Percentiles rank a stretch among this genome's conserved stretches.
Evolutionary conservation across 192 early-diverging fungal genomes (phyloP).

Genomic region (Blastocladiella britannica): DNA sequence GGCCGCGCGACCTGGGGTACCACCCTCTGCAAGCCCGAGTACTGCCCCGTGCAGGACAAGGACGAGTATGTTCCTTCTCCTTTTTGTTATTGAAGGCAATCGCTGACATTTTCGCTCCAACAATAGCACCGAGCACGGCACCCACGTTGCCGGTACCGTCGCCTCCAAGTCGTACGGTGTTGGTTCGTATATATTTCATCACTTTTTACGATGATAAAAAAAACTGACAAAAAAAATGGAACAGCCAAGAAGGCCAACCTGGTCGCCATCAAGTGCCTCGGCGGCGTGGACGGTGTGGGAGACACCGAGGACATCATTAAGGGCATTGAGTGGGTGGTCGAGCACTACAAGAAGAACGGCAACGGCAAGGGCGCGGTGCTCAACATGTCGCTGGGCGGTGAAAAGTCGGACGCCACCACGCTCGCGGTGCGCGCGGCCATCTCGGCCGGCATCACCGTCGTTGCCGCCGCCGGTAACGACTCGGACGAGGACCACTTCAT

Average conservation of each 20-base stretch:
- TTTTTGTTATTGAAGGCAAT: not conserved
- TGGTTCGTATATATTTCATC: too few relatives aligned
- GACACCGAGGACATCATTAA: slow-evolving; percentile 72
- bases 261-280: slow-evolving; percentile 80
- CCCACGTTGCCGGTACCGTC: slow-evolving; percentile 81
- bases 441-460: slow-evolving; percentile 16
- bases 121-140: slow-evolving; percentile 13
- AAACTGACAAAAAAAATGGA: too few relatives aligned
- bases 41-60: slow-evolving; percentile 41
- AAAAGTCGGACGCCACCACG: slow-evolving; percentile 18
- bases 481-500: slow-evolving; percentile 5
- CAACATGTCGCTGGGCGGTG: slow-evolving; percentile 42
- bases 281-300: slow-evolving; percentile 72
- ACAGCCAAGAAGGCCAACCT: slow-evolving; percentile 66
- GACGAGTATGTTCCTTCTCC: slow-evolving; percentile 19
- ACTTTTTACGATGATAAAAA: slow-evolving; percentile 15
- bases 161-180: slow-evolving; percentile 68
- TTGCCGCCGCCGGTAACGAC: slow-evolving; percentile 39
- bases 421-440: slow-evolving; percentile 14
- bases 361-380: slow-evolving; percentile 15
- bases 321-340: slow-evolving; percentile 23
- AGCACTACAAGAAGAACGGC: slow-evolving; percentile 2
- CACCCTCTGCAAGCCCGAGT: slow-evolving; percentile 42
- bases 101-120: not conserved
- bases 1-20: slow-evolving; percentile 69